Conservation (phyloP, 139 green algal genomes). For the Chlamydomonas incerta region DNA sequence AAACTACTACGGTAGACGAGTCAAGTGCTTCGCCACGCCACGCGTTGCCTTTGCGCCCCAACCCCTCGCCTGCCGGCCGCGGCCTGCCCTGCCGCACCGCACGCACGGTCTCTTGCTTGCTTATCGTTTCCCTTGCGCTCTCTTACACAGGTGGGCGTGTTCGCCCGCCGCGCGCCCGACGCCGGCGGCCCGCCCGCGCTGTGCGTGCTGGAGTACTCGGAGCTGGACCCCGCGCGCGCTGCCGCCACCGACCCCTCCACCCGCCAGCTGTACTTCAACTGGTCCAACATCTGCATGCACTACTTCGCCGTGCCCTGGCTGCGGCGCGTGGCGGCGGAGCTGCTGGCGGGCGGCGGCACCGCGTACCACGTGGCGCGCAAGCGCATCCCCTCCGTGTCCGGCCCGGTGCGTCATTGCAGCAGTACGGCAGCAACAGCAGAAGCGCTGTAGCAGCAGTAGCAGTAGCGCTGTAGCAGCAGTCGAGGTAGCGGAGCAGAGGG, state of each 20-base stretch:
- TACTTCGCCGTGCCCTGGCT: constrained; percentile 91
- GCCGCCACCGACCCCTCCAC: constrained; percentile 64
- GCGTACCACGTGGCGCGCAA: constrained; percentile 94
- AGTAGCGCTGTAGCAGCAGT: no score
- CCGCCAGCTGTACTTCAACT: constrained; percentile 84
- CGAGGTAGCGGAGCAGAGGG: no score
- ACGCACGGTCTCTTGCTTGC: no score
- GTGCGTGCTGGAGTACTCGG: constrained; percentile 93
- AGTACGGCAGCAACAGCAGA: no score
- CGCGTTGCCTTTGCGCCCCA: background rate
- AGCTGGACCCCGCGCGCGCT: constrained; percentile 80
- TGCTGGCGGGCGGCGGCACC: constrained; percentile 1
- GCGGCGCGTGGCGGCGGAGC: constrained; percentile 42
- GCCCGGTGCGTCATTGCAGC: constrained; percentile 8
- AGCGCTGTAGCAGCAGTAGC: no score
- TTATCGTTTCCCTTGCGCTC: no score
- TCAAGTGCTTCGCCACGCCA: background rate
- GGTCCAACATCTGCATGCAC: constrained; percentile 97
- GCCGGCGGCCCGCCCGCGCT: constrained; percentile 22
- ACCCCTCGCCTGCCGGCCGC: background rate
- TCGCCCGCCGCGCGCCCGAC: constrained; percentile 32
- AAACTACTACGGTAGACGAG: background rate
- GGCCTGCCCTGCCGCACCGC: no score
- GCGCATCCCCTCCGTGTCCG: constrained; percentile 71
- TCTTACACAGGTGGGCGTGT: constrained; percentile 62